Conservation (phyloP, 2,329 filamentous ascomycete species). For the Penicillium sp. region DNA sequence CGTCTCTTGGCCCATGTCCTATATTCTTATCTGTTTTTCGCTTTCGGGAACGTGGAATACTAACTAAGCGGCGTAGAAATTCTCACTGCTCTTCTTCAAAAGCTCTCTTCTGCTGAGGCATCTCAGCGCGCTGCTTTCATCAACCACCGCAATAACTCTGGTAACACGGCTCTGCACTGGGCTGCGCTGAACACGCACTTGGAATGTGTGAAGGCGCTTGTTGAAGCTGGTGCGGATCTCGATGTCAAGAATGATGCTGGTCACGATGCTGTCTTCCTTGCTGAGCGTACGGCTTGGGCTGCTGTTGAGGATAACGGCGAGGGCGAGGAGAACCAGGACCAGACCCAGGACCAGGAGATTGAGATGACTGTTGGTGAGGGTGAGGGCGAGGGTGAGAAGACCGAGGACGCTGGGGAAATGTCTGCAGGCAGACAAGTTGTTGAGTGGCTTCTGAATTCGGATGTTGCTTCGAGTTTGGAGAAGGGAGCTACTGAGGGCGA, state of each 20-base stretch:
- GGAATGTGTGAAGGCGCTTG: conserved; percentile 72
- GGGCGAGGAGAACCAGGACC: conserved; percentile 20
- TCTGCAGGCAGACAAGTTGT: conserved; percentile 43
- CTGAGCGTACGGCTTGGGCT: conserved; percentile 68
- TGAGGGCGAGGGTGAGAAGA: conserved; percentile 17
- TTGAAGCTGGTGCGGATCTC: conserved; percentile 75
- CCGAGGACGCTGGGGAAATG: conserved; percentile 23
- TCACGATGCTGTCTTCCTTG: conserved; percentile 75
- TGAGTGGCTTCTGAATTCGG: conserved; percentile 44
- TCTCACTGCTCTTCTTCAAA: conserved; percentile 49
- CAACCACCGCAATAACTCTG: conserved; percentile 69
- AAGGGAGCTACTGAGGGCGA: conserved; percentile 29
- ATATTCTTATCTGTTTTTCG: background rate
- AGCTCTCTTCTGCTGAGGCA: conserved; percentile 30
- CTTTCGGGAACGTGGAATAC: background rate
- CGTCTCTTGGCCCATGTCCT: too few relatives aligned
- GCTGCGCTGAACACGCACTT: conserved; percentile 87
- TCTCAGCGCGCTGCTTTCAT: conserved; percentile 33
- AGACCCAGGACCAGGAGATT: conserved; percentile 24
- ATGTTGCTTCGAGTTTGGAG: conserved; percentile 38
- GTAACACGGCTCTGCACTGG: conserved; percentile 94
- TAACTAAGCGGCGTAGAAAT: conserved; percentile 40
- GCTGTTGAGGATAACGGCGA: conserved; percentile 52
- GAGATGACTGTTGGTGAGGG: conserved; percentile 27
- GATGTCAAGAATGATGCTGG: conserved; percentile 79